Conservation (phyloP, 2,329 filamentous ascomycete genomes). For the Colletotrichum scovillei region DNA sequence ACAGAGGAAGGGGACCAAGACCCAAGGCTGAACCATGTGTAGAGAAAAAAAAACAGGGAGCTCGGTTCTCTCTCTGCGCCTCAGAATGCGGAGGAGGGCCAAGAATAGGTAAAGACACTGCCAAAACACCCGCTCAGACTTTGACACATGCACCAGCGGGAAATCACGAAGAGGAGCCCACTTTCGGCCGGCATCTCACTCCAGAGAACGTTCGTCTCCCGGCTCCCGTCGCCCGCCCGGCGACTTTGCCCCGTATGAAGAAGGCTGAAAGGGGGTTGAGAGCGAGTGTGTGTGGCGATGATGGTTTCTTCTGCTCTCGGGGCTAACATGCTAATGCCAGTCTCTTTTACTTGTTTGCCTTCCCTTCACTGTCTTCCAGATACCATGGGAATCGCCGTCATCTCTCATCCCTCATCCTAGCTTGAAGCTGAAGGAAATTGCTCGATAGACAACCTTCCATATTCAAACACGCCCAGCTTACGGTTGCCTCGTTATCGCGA, state of each 20-base stretch:
- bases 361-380: background rate
- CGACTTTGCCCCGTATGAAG: background rate
- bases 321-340: background rate
- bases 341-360: background rate
- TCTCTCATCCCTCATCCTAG: background rate
- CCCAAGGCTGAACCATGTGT: background rate
- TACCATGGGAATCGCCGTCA: background rate
- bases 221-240: background rate
- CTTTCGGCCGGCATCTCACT: background rate
- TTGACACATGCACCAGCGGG: background rate
- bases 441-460: background rate
- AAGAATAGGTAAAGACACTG: background rate
- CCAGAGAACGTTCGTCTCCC: background rate
- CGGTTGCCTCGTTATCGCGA: background rate
- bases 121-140: background rate
- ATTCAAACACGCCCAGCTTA: too few species aligned
- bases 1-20: background rate
- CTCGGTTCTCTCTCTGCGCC: background rate
- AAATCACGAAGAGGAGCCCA: background rate
- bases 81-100: background rate
- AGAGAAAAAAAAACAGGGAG: background rate
- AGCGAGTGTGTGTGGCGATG: background rate
- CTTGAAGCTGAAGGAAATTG: background rate
- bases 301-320: background rate
- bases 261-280: background rate